Conservation (phyloP, 371 early-diverging fungal genomes). For the Mortierella sp. region DNA sequence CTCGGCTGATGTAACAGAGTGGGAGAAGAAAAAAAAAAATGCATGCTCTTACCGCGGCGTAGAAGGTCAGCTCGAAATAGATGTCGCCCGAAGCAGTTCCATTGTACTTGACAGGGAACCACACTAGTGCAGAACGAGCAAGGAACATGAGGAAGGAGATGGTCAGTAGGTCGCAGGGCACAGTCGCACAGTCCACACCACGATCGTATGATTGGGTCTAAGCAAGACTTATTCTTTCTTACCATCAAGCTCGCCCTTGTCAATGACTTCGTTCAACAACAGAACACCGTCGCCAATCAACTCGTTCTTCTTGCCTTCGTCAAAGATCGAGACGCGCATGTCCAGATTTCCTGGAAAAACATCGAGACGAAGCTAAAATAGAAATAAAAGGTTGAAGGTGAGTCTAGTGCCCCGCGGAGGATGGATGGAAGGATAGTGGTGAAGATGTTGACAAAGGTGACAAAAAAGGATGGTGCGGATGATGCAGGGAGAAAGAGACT, state of each 20-base stretch:
- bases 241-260: conserved; percentile 55
- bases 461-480: no score
- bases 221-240: background rate
- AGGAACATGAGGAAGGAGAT: background rate
- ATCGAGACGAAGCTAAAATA: conserved; percentile 37
- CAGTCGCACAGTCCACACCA: background rate
- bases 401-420: no score
- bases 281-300: conserved; percentile 45
- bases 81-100: conserved; percentile 40
- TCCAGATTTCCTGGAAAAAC: conserved; percentile 44
- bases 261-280: conserved; percentile 45
- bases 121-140: conserved; percentile 19
- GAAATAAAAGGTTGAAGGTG: background rate
- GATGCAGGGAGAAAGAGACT: background rate
- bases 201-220: background rate
- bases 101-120: conserved; percentile 52
- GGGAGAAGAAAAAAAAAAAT: no score
- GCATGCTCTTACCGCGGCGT: conserved; percentile 42
- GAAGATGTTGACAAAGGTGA: no score
- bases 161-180: background rate
- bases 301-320: conserved; percentile 52
- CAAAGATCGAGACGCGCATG: conserved; percentile 46
- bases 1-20: no score
- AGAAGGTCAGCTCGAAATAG: conserved; percentile 52
- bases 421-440: no score